These are phyloP conservation scores for Plantago lanceolata DNA, from an alignment of 305 asterid species.

Conservation along the genomic window DNA sequence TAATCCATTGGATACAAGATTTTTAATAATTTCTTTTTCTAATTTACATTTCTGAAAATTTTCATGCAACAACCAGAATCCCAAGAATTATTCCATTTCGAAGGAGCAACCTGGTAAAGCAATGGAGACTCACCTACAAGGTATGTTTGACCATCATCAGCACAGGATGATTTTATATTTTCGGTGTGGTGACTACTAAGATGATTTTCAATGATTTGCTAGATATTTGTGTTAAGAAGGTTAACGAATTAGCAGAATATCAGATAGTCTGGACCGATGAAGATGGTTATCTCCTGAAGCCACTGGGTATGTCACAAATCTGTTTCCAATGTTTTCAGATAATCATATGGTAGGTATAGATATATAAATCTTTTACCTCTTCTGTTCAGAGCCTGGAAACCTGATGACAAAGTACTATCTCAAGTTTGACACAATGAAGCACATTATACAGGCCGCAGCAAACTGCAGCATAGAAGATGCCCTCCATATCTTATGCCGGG, in stretches of 20 bases:
- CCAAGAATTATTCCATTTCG: conserved; percentile 62
- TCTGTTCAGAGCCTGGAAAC: conserved; percentile 74
- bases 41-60: conserved; percentile 33
- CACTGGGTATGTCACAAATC: conserved; percentile 60
- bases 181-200: conserved; percentile 23
- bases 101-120: conserved; percentile 51
- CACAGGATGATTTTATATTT: conserved; percentile 20
- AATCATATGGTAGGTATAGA: conserved; percentile 12
- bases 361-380: conserved; percentile 17
- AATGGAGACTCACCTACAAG: conserved; percentile 82
- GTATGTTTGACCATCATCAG: conserved; percentile 35
- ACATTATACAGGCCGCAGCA: conserved; percentile 72
- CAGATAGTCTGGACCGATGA: conserved; percentile 96
- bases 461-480: conserved; percentile 73
- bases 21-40: conserved; percentile 21
- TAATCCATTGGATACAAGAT: conserved; percentile 21
- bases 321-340: conserved; percentile 20
- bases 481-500: conserved; percentile 69
- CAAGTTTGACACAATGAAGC: conserved; percentile 94
- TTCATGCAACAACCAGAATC: conserved; percentile 57
- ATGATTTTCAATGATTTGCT: conserved; percentile 28
- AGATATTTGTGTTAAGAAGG: conserved; percentile 86
- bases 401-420: conserved; percentile 98
- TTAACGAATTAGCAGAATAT: conserved; percentile 68
- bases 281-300: conserved; percentile 84